These are phyloP conservation scores for Boletus speciosus DNA, from an alignment of 768 basidiomycete genomes.

Conservation along the genomic window DNA sequence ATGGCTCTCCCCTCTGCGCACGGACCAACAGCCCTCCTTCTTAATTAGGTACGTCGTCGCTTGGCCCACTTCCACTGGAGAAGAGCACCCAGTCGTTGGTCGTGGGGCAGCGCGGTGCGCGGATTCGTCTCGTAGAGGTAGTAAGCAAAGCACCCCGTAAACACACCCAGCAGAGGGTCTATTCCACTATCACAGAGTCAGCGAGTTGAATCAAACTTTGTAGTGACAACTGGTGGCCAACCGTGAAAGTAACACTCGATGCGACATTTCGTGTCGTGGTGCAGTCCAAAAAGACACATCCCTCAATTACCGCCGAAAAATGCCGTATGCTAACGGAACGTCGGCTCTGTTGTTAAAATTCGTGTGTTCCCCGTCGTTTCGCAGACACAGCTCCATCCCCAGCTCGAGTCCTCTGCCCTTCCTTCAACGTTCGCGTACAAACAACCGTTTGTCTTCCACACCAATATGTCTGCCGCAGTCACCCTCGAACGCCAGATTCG, in stretches of 20 bases:
- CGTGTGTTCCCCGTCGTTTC: conserved; percentile 7
- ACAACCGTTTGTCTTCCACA: not conserved
- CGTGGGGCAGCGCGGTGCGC: conserved; percentile 56
- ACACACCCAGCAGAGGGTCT: conserved; percentile 72
- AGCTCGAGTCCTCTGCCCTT: not conserved
- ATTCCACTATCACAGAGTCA: conserved; percentile 43
- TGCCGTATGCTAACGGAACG: conserved; percentile 22
- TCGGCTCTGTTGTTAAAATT: conserved; percentile 28
- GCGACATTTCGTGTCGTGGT: conserved; percentile 36
- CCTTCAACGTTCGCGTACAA: not conserved
- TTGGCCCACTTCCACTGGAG: conserved; percentile 66
- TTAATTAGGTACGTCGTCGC: conserved; percentile 13
- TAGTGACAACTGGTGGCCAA: conserved; percentile 10
- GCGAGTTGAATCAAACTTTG: not conserved
- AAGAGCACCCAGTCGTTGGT: conserved; percentile 53
- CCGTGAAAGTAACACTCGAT: conserved; percentile 37
- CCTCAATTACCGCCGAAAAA: conserved; percentile 22
- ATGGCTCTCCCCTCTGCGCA: conserved; percentile 13
- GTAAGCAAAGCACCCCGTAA: conserved; percentile 76
- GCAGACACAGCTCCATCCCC: conserved; percentile 2
- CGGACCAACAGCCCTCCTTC: conserved; percentile 18
- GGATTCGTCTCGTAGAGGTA: conserved; percentile 81
- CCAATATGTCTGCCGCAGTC: conserved; percentile 44
- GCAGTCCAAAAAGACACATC: not conserved
- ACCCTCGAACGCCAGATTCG: conserved; percentile 80